Conservation (phyloP, 305 asterid genomes). For the Fraxinus dipetala region DNA sequence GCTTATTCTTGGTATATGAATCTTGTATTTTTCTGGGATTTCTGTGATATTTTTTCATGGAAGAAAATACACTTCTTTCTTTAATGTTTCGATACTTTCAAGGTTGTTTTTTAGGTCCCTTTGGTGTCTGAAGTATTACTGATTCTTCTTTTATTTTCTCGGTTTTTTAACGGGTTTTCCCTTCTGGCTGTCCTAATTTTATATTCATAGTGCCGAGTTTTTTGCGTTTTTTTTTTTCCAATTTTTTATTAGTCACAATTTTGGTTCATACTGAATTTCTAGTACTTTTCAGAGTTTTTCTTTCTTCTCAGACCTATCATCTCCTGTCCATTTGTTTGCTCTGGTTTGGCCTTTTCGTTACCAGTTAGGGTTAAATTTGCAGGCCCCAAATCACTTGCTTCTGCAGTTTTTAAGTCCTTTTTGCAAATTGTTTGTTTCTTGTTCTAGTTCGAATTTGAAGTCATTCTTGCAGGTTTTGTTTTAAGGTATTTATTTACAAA, state of each 20-base stretch:
- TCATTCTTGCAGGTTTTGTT: background rate
- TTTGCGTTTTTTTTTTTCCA: background rate
- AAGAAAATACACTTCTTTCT: constrained; percentile 20
- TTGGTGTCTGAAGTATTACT: no score
- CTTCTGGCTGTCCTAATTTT: constrained; percentile 13
- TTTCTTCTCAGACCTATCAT: background rate
- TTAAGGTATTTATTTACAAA: constrained; percentile 3
- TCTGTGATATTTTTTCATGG: constrained; percentile 17
- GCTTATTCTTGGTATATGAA: background rate
- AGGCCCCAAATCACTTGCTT: background rate
- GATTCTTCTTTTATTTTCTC: background rate
- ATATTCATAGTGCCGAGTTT: constrained; percentile 21
- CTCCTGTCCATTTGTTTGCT: background rate
- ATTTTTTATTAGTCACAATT: constrained; percentile 12
- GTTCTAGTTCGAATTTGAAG: background rate
- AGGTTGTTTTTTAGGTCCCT: constrained; percentile 23
- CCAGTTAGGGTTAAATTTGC: background rate
- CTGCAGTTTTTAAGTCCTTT: background rate
- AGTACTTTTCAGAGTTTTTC: constrained; percentile 31
- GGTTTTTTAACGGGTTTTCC: constrained; percentile 16
- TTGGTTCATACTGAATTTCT: constrained; percentile 23
- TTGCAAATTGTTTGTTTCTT: background rate
- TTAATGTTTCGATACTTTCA: constrained; percentile 24
- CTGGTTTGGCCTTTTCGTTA: background rate
- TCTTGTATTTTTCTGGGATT: constrained; percentile 14